A percentile compares a stretch with the other conserved stretches of the same genome.
phyloP scores from a whole-genome alignment of 805 yeast species.

The Saturnispora gosingensis region DNA sequence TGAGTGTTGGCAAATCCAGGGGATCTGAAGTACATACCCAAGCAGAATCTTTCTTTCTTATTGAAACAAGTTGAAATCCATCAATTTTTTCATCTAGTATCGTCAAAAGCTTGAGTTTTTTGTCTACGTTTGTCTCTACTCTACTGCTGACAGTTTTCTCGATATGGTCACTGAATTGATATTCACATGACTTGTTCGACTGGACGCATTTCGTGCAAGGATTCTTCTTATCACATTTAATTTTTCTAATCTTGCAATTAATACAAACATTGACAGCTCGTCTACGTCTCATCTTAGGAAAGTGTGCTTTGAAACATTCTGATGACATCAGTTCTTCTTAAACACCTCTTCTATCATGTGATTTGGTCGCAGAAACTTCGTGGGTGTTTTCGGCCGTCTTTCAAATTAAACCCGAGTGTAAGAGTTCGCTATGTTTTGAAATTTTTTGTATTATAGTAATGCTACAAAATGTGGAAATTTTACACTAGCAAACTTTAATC shows the following conservation, averaged over 20 bases:
- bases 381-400: not conserved
- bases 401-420: not conserved
- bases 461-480: not conserved
- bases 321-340: not conserved
- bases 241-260: slow-evolving; percentile 11
- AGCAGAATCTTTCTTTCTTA: not conserved
- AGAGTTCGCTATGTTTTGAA: not conserved
- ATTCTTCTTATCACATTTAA: slow-evolving; percentile 13
- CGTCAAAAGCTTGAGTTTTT: not conserved
- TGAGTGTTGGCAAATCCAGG: not conserved
- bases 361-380: not conserved
- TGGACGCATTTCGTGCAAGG: slow-evolving; percentile 14
- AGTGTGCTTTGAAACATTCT: too few relatives aligned
- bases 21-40: not conserved
- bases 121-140: not conserved
- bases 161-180: not conserved
- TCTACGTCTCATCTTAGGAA: slow-evolving; percentile 1
- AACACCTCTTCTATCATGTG: not conserved
- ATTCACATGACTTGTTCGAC: not conserved
- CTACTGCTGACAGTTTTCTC: not conserved
- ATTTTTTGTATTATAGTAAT: not conserved
- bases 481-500: slow-evolving; percentile 14
- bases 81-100: not conserved
- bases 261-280: slow-evolving; percentile 10
- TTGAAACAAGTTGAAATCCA: not conserved